Conservation (phyloP, 257 asterid genomes). For the Handroanthus guayacan region DNA sequence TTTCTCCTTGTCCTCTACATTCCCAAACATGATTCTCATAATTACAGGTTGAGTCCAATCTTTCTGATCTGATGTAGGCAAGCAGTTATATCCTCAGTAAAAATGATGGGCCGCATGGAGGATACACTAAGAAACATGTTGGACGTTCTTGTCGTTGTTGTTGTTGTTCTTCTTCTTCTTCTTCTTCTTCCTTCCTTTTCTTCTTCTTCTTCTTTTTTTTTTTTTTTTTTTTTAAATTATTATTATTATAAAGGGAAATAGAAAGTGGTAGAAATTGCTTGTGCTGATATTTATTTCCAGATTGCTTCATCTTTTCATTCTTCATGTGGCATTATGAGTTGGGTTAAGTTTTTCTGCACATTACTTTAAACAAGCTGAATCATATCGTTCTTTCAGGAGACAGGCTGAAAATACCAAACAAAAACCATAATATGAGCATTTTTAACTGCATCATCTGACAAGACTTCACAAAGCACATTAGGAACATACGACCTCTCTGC, state of each 20-base stretch:
- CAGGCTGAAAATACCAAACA: constrained; percentile 3
- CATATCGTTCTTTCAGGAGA: constrained; percentile 3
- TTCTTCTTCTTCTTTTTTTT: too few relatives aligned
- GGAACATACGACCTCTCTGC: constrained; percentile 21
- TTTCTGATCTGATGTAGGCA: constrained; percentile 15
- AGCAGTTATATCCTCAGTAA: background rate
- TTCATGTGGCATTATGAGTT: background rate
- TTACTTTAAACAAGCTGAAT: constrained; percentile 26
- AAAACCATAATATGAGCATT: background rate
- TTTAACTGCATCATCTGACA: constrained; percentile 28
- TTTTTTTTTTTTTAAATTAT: background rate
- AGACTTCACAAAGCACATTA: background rate
- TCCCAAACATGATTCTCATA: constrained; percentile 1
- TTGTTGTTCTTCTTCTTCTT: too few relatives aligned
- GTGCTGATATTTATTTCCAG: constrained; percentile 7
- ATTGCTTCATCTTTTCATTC: constrained; percentile 1
- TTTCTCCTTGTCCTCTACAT: background rate
- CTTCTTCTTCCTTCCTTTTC: too few relatives aligned
- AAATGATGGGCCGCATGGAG: background rate
- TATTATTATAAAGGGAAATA: background rate
- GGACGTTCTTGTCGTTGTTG: background rate
- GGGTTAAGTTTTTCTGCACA: background rate
- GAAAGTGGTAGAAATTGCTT: constrained; percentile 6
- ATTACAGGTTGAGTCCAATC: background rate
- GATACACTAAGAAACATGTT: background rate